A percentile compares a stretch with the other conserved stretches of the same genome.
Conservation (phyloP, 2,329 filamentous ascomycete species). For the Fusarium duplospermum region DNA sequence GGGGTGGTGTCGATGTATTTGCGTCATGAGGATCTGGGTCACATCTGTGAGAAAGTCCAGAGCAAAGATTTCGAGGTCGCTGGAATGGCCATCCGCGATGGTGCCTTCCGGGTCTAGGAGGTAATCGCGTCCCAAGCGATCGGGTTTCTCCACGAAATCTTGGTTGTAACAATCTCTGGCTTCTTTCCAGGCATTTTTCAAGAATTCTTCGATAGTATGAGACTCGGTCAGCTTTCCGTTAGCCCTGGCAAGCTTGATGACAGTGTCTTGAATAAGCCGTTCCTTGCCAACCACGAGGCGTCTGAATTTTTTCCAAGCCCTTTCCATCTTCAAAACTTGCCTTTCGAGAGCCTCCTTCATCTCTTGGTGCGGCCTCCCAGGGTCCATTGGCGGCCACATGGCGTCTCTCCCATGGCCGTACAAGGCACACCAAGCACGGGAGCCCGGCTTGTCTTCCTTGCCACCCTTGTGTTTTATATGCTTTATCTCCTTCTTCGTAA, state of each 20-base stretch:
- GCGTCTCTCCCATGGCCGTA: constrained; percentile 11
- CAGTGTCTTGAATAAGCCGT: constrained; percentile 15
- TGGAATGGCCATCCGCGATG: constrained; percentile 22
- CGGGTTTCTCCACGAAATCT: background rate
- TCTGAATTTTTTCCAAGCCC: constrained; percentile 7
- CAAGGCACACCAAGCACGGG: background rate
- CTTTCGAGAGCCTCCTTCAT: background rate
- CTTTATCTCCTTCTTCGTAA: background rate
- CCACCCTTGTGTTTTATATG: background rate
- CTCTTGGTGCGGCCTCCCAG: background rate
- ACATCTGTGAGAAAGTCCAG: constrained; percentile 30
- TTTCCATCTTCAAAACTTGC: background rate
- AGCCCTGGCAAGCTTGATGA: constrained; percentile 13
- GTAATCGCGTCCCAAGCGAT: constrained; percentile 23
- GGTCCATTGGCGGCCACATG: constrained; percentile 31
- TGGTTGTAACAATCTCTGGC: constrained; percentile 24
- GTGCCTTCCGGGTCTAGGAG: constrained; percentile 14
- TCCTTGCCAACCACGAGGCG: constrained; percentile 21
- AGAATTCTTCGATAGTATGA: constrained; percentile 7
- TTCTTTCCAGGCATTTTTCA: constrained; percentile 18
- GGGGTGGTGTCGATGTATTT: background rate
- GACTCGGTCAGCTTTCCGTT: background rate
- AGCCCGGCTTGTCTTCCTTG: background rate
- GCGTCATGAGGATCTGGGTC: no score
- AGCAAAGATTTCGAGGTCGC: constrained; percentile 33